A percentile compares a stretch with the other conserved stretches of the same genome.
Evolutionary conservation across 345 rosid species (phyloP).

Genomic region (Excoecaria cochinchinensis): DNA sequence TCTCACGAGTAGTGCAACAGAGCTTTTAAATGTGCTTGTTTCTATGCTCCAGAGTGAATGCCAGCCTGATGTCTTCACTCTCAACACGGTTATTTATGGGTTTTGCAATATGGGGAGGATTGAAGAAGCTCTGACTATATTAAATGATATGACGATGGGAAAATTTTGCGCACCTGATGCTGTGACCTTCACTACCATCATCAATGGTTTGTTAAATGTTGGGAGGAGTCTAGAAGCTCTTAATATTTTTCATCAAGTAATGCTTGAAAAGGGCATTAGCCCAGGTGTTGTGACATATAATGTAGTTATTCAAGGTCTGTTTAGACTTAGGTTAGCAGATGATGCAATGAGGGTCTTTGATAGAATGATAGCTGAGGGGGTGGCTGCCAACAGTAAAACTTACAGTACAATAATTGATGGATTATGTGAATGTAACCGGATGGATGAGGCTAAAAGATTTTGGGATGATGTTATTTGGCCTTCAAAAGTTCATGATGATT

Average conservation of each 20-base stretch:
- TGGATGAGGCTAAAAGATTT: constrained; percentile 65
- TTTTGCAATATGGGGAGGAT: constrained; percentile 73
- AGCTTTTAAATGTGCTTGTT: constrained; percentile 64
- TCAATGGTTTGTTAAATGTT: constrained; percentile 55
- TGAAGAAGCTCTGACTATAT: constrained; percentile 67
- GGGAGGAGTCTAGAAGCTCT: constrained; percentile 66
- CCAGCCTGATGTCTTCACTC: constrained; percentile 74
- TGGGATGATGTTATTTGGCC: constrained; percentile 88
- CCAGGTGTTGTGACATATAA: constrained; percentile 73
- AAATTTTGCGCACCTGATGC: constrained; percentile 73
- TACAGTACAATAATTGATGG: constrained; percentile 59
- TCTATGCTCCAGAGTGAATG: constrained; percentile 70
- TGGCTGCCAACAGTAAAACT: constrained; percentile 48
- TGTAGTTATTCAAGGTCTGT: constrained; percentile 63
- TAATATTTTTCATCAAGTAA: constrained; percentile 41
- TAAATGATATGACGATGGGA: constrained; percentile 71
- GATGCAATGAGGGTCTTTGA: constrained; percentile 55
- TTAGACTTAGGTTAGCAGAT: constrained; percentile 41
- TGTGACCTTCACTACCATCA: constrained; percentile 65
- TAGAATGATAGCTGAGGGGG: constrained; percentile 51
- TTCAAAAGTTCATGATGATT: constrained; percentile 63
- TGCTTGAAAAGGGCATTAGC: constrained; percentile 48
- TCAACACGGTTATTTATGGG: constrained; percentile 73
- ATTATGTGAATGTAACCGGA: constrained; percentile 41
- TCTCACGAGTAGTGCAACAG: constrained; percentile 54